Conservation (phyloP, 371 early-diverging fungal genomes). For the Syncephalastrum sp. region DNA sequence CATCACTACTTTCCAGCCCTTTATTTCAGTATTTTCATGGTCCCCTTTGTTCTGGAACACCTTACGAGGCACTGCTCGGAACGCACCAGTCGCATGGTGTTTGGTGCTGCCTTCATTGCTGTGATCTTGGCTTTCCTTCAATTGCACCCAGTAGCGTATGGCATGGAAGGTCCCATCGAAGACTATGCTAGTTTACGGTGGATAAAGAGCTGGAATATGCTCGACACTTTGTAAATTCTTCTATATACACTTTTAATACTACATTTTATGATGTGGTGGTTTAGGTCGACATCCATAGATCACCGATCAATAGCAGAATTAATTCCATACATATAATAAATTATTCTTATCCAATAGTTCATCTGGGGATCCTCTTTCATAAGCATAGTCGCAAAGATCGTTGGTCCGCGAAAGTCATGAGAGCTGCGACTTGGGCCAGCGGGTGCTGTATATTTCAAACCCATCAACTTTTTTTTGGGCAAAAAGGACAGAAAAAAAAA, state of each 20-base stretch:
- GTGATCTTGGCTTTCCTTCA: slow-evolving; percentile 64
- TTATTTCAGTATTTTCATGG: slow-evolving; percentile 89
- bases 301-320: too few species aligned
- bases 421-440: too few species aligned
- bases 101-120: slow-evolving; percentile 45
- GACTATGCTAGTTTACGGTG: slow-evolving; percentile 52
- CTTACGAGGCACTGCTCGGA: slow-evolving; percentile 31
- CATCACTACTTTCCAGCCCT: slow-evolving; percentile 99
- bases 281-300: too few species aligned
- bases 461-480: too few species aligned
- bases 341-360: too few species aligned
- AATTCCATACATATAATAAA: too few species aligned
- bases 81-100: slow-evolving; percentile 32
- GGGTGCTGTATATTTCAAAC: neutral
- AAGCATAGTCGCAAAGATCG: too few species aligned
- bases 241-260: too few species aligned
- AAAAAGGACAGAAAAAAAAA: too few species aligned
- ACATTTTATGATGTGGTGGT: too few species aligned
- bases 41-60: slow-evolving; percentile 75
- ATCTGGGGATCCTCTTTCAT: too few species aligned
- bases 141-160: slow-evolving; percentile 86
- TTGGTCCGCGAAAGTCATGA: too few species aligned
- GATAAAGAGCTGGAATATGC: slow-evolving; percentile 57
- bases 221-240: slow-evolving; percentile 17
- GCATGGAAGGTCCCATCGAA: slow-evolving; percentile 75